Evolutionary conservation across 352 stramenopile genomes (phyloP).

Genomic region (Aphanomyces astaci): DNA sequence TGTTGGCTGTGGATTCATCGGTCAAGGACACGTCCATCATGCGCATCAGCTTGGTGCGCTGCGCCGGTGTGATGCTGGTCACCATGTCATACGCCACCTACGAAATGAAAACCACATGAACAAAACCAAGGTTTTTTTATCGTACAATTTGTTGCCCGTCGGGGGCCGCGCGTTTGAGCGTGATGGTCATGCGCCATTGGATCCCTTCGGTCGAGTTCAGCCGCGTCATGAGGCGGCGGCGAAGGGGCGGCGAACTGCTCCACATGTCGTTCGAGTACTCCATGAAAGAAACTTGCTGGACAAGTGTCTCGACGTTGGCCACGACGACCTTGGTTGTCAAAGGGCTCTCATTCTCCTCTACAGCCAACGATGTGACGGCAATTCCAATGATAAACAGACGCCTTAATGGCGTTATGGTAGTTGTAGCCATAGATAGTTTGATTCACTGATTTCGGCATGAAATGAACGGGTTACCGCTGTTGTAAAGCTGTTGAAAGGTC

Average conservation of each 20-base stretch:
- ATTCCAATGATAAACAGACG: too few species aligned
- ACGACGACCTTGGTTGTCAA: constrained; percentile 29
- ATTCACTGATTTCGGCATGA: background rate
- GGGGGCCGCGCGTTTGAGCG: constrained; percentile 58
- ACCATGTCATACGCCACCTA: constrained; percentile 39
- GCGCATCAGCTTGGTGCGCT: constrained; percentile 54
- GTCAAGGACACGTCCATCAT: constrained; percentile 55
- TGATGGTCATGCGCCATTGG: constrained; percentile 65
- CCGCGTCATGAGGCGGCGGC: constrained; percentile 59
- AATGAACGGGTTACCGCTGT: constrained; percentile 37
- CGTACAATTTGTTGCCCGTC: constrained; percentile 45
- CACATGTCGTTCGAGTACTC: constrained; percentile 70
- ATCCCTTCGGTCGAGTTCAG: constrained; percentile 58
- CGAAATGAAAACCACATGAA: background rate
- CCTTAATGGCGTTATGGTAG: too few species aligned
- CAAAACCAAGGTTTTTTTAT: too few species aligned
- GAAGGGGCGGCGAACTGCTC: constrained; percentile 57
- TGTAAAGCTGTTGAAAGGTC: constrained; percentile 69
- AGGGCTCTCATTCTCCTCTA: constrained; percentile 57
- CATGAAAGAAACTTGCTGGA: constrained; percentile 74
- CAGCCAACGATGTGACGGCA: too few species aligned
- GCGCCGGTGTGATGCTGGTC: constrained; percentile 35
- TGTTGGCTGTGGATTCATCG: constrained; percentile 25
- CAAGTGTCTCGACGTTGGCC: constrained; percentile 10
- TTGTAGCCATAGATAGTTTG: background rate